Conservation (phyloP, 2,329 filamentous ascomycete species). For the Diaporthe capsici region DNA sequence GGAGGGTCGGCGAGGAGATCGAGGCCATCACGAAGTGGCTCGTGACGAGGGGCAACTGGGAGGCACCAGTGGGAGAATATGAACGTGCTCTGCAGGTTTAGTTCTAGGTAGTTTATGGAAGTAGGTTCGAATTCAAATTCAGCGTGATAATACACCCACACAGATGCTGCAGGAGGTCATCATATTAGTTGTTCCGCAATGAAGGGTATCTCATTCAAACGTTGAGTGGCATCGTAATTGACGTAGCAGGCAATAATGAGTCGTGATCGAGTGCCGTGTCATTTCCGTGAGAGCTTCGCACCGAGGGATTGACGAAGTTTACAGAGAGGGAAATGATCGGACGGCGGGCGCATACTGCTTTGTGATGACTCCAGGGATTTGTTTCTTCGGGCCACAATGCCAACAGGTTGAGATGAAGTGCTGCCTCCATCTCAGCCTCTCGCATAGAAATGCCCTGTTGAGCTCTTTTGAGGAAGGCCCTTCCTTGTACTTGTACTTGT, state of each 20-base stretch:
- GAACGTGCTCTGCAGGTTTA: neutral
- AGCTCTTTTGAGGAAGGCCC: neutral
- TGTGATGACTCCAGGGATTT: neutral
- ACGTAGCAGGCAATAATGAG: neutral
- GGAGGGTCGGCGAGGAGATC: slow-evolving; percentile 31
- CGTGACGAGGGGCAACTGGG: slow-evolving; percentile 29
- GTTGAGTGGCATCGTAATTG: neutral
- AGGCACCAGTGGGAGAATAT: neutral
- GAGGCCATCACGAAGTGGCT: slow-evolving; percentile 37
- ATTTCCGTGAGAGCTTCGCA: neutral
- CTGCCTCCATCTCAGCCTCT: neutral
- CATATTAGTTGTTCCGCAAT: too few relatives aligned
- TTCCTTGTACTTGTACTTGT: neutral
- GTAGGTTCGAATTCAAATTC: neutral
- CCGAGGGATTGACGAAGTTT: neutral
- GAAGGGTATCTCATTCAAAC: too few relatives aligned
- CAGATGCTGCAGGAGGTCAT: neutral
- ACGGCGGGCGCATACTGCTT: neutral
- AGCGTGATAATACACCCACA: neutral
- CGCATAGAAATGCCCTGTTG: neutral
- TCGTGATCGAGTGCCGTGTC: neutral
- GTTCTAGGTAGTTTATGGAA: neutral
- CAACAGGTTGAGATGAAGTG: neutral
- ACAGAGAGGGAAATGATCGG: neutral
- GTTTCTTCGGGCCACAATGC: neutral